Evolutionary conservation across 2,329 filamentous ascomycete species (phyloP).

Genomic region (Rosellinia necatrix): DNA sequence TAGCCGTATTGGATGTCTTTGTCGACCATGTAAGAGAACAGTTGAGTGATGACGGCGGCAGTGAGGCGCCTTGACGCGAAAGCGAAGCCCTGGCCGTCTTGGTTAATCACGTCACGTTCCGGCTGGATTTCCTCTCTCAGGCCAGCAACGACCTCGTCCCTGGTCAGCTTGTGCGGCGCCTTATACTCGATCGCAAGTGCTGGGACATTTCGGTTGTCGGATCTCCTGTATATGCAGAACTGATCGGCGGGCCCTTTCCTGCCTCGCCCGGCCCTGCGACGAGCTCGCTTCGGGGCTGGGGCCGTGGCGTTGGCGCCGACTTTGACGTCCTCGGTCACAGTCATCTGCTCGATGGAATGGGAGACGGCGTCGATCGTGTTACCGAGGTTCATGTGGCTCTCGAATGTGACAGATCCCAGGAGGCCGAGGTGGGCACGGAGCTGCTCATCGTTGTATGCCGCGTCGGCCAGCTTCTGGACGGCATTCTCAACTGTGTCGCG

Average conservation of each 20-base stretch:
- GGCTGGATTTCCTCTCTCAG: constrained; percentile 43
- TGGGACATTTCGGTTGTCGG: constrained; percentile 25
- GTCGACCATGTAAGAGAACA: constrained; percentile 41
- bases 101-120: constrained; percentile 41
- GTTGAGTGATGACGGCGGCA: constrained; percentile 45
- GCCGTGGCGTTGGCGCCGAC: constrained; percentile 14
- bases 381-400: constrained; percentile 45
- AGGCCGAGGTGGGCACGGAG: constrained; percentile 41
- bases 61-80: constrained; percentile 40
- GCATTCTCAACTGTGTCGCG: constrained; percentile 44
- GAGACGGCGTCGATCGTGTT: constrained; percentile 31
- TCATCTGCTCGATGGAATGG: constrained; percentile 34
- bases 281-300: constrained; percentile 12
- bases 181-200: constrained; percentile 43
- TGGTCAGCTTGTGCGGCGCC: constrained; percentile 32
- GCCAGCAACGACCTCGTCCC: constrained; percentile 41
- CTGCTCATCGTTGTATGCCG: constrained; percentile 33
- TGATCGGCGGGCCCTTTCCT: constrained; percentile 42
- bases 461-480: constrained; percentile 42
- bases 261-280: constrained; percentile 30
- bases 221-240: constrained; percentile 39
- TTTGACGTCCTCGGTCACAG: constrained; percentile 19
- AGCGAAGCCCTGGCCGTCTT: constrained; percentile 38
- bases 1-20: constrained; percentile 15
- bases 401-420: constrained; percentile 42